A percentile compares a stretch with the other conserved stretches of the same genome.
Evolutionary conservation across 2,329 filamentous ascomycete species (phyloP).

Genomic region (Trichoderma brevicompactum): DNA sequence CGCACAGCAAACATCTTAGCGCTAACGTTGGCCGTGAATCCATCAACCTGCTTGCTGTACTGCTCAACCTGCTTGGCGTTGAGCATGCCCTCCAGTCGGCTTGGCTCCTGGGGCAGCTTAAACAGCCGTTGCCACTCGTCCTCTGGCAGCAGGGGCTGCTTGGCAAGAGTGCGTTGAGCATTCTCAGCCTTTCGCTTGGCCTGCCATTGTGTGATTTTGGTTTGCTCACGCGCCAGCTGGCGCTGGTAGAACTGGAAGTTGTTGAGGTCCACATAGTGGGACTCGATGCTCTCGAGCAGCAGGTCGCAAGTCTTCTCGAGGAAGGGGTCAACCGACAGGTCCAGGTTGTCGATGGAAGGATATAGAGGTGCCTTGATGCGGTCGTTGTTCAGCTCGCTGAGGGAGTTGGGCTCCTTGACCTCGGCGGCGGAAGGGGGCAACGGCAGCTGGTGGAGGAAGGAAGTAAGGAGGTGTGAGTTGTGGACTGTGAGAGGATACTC

Average conservation of each 20-base stretch:
- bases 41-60: constrained; percentile 96
- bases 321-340: constrained; percentile 94
- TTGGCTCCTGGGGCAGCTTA: constrained; percentile 96
- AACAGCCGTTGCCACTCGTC: constrained; percentile 98
- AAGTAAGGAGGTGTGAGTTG: constrained; percentile 96
- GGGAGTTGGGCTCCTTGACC: constrained; percentile 75
- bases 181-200: constrained; percentile 97
- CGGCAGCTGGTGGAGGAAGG: constrained; percentile 92
- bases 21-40: constrained; percentile 87
- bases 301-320: constrained; percentile 98
- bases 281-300: constrained; percentile 94
- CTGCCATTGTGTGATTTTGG: constrained; percentile 97
- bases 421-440: constrained; percentile 64
- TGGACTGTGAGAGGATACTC: constrained; percentile 89
- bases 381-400: constrained; percentile 75
- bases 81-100: constrained; percentile 88
- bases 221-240: constrained; percentile 88
- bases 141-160: constrained; percentile 87
- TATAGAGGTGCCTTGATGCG: constrained; percentile 68
- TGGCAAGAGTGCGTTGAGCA: constrained; percentile 77
- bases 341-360: constrained; percentile 87
- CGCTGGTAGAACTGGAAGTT: constrained; percentile 98
- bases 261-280: constrained; percentile 97
- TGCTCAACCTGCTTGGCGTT: constrained; percentile 97
- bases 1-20: constrained; percentile 98